A percentile compares a stretch with the other conserved stretches of the same genome.
Conservation (phyloP, 192 early-diverging fungal species). For the Piromyces finnis region DNA sequence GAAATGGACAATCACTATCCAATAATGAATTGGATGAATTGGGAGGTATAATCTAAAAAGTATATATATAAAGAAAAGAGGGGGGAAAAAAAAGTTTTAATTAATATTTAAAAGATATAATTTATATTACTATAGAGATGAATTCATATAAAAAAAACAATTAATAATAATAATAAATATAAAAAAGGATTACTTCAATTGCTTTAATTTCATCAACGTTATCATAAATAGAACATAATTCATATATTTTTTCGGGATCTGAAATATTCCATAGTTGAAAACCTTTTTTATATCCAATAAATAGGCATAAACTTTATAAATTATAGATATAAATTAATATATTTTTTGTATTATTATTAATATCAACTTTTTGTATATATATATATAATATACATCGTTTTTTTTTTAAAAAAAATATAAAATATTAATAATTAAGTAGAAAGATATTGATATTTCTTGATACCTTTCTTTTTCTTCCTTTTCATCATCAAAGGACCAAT, state of each 20-base stretch:
- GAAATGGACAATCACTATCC: constrained; percentile 19
- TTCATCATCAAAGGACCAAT: not conserved
- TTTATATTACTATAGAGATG: not conserved
- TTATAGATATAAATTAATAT: too few species aligned
- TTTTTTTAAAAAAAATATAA: too few species aligned
- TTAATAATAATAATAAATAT: not conserved
- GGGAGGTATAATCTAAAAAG: constrained; percentile 5
- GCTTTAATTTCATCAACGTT: constrained; percentile 19
- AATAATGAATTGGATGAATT: constrained; percentile 10
- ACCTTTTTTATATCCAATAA: constrained; percentile 10
- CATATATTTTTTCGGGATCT: constrained; percentile 41
- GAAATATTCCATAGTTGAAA: constrained; percentile 66
- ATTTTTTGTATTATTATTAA: too few species aligned
- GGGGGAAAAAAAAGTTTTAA: too few species aligned
- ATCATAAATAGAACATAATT: constrained; percentile 39
- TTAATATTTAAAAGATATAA: too few species aligned
- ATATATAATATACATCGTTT: too few species aligned
- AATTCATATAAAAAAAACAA: not conserved
- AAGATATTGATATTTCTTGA: too few species aligned
- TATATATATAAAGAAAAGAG: too few species aligned
- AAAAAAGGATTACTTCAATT: constrained; percentile 32
- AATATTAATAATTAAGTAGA: too few species aligned
- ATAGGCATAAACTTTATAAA: not conserved
- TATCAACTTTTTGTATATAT: too few species aligned
- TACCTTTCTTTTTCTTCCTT: not conserved